These are phyloP conservation scores for Dovyalis caffra DNA, from an alignment of 345 rosid genomes.

Conservation along the genomic window DNA sequence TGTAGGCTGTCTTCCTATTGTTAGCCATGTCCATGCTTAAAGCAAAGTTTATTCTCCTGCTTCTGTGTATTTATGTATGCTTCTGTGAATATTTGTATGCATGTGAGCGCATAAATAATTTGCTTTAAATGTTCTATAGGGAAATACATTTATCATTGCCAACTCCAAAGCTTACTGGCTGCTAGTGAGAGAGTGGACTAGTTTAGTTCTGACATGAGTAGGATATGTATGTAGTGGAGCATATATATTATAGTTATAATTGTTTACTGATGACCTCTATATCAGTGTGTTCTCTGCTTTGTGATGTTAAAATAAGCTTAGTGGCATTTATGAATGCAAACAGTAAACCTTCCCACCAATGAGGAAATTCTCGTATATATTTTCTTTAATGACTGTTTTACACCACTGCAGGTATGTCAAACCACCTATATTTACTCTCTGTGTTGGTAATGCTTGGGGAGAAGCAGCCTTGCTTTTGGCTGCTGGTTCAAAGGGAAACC, in stretches of 20 bases:
- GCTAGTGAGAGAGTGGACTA: not conserved
- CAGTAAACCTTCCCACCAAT: not conserved
- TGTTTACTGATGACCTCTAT: not conserved
- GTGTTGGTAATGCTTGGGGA: constrained; percentile 99
- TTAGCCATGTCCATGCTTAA: not conserved
- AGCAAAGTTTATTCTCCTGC: not conserved
- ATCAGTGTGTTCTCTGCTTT: not conserved
- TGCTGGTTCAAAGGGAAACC: constrained; percentile 62
- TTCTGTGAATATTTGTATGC: not conserved
- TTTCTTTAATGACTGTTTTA: constrained; percentile 1
- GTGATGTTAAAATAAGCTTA: constrained; percentile 1
- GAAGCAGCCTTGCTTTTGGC: constrained; percentile 93
- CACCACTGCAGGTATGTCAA: constrained; percentile 57
- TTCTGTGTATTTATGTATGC: not conserved
- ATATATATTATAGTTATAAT: not conserved
- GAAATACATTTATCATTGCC: not conserved
- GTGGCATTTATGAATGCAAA: constrained; percentile 11
- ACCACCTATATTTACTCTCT: constrained; percentile 90
- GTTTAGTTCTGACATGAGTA: not conserved
- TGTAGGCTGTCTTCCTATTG: not conserved
- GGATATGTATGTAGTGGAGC: not conserved
- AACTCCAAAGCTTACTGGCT: not conserved
- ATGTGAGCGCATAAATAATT: too few species aligned
- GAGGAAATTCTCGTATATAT: constrained; percentile 8
- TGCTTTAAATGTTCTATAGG: not conserved